Percentiles rank a stretch among this genome's conserved stretches.
Conservation (phyloP, 306 rosid genomes). For the Casuarina glauca region DNA sequence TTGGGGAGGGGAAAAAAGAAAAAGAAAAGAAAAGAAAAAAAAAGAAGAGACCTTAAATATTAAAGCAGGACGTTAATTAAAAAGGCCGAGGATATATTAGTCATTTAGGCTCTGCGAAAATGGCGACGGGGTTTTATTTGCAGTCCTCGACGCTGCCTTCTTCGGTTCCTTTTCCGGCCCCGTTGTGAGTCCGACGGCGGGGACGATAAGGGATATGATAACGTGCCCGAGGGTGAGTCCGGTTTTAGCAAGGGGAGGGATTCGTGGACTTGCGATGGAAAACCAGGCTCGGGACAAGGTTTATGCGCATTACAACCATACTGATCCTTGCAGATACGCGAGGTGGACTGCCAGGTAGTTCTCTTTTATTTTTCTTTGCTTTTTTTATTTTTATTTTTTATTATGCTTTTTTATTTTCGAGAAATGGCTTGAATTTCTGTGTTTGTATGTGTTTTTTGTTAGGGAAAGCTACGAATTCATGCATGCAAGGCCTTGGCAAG, state of each 20-base stretch:
- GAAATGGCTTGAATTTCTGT: constrained; percentile 1
- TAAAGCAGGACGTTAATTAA: too few species aligned
- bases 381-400: not conserved
- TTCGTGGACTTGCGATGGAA: constrained; percentile 36
- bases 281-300: constrained; percentile 25
- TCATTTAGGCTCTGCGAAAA: too few species aligned
- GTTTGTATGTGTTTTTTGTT: not conserved
- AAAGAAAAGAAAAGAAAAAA: too few species aligned
- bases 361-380: not conserved
- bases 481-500: constrained; percentile 77
- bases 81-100: too few species aligned
- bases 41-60: too few species aligned
- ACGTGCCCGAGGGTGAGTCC: not conserved
- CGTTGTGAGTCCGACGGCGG: not conserved
- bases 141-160: too few species aligned
- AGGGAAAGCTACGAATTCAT: constrained; percentile 77
- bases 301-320: constrained; percentile 69
- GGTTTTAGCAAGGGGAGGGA: constrained; percentile 5
- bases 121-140: too few species aligned
- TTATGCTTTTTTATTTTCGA: not conserved
- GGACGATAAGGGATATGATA: not conserved
- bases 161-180: not conserved
- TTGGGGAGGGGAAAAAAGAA: too few species aligned
- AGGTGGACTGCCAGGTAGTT: constrained; percentile 79
- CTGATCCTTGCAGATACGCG: constrained; percentile 52